Percentiles rank a stretch among this genome's conserved stretches.
These are phyloP conservation scores for Logfia minima DNA, from an alignment of 129 eudicot species.

Conservation along the genomic window DNA sequence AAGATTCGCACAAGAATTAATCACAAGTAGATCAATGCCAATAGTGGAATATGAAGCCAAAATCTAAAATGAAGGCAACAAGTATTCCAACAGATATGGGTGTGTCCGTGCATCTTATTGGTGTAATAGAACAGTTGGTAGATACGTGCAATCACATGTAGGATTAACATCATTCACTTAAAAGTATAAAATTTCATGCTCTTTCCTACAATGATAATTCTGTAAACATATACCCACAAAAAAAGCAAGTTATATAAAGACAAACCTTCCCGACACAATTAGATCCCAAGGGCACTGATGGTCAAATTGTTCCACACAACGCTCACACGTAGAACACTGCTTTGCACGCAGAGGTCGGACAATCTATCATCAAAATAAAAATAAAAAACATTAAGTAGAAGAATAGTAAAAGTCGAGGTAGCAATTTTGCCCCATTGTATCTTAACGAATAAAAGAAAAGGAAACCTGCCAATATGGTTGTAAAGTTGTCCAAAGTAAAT, in stretches of 20 bases:
- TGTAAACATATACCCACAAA: not conserved
- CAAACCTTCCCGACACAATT: conserved; percentile 96
- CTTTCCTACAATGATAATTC: not conserved
- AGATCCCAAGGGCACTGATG: conserved; percentile 99
- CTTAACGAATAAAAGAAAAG: not conserved
- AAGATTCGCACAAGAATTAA: conserved; percentile 12
- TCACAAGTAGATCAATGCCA: conserved; percentile 26
- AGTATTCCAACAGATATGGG: not conserved
- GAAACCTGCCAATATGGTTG: not conserved
- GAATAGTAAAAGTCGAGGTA: not conserved
- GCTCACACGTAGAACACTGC: conserved; percentile 98
- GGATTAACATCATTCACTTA: not conserved
- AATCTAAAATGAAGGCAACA: not conserved
- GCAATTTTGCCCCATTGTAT: conserved; percentile 2
- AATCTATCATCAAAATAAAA: conserved; percentile 49
- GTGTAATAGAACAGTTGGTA: not conserved
- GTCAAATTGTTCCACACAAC: conserved; percentile 99
- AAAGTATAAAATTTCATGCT: not conserved
- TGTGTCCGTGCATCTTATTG: not conserved
- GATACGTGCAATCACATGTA: not conserved
- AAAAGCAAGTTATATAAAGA: not conserved
- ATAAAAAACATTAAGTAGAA: not conserved
- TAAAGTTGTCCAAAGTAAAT: not conserved
- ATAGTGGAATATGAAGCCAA: not conserved
- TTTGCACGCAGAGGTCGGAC: conserved; percentile 98